Evolutionary conservation across 768 basidiomycete species (phyloP).

Genomic region (Floccularia luteovirens): DNA sequence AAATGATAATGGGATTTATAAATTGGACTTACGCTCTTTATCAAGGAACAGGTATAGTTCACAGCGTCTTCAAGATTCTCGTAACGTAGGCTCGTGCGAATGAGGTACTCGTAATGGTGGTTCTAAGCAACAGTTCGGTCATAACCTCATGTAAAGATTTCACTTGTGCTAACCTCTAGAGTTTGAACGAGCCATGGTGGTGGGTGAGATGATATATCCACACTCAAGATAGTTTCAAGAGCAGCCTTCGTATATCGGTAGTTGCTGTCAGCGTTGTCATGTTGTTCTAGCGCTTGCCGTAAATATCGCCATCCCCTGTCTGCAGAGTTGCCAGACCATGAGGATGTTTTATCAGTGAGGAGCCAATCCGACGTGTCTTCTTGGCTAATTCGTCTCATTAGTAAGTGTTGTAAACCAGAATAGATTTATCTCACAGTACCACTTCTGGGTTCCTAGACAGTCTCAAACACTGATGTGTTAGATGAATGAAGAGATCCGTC

Average conservation of each 20-base stretch:
- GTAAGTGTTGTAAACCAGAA: conserved; percentile 2
- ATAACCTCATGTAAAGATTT: conserved; percentile 3
- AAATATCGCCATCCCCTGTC: conserved; percentile 88
- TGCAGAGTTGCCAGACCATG: conserved; percentile 76
- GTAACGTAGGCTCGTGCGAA: conserved; percentile 70
- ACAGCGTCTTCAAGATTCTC: conserved; percentile 76
- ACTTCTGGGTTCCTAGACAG: conserved; percentile 57
- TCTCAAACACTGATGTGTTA: conserved; percentile 75
- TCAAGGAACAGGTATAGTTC: conserved; percentile 60
- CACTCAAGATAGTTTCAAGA: conserved; percentile 68
- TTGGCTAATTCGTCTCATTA: conserved; percentile 34
- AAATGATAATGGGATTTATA: background rate
- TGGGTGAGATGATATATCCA: conserved; percentile 51
- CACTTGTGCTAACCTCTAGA: conserved; percentile 46
- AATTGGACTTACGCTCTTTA: conserved; percentile 52
- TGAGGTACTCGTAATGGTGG: conserved; percentile 77
- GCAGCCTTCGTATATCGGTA: conserved; percentile 71
- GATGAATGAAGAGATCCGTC: conserved; percentile 72
- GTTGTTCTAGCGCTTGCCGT: conserved; percentile 66
- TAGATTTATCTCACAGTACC: conserved; percentile 42
- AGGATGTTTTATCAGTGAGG: conserved; percentile 67
- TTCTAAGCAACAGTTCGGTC: conserved; percentile 29
- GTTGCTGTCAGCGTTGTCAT: conserved; percentile 68
- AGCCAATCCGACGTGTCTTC: conserved; percentile 79
- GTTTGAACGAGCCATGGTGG: conserved; percentile 81